Conservation (phyloP, 2,329 filamentous ascomycete genomes). For the Diaporthe nobilis region DNA sequence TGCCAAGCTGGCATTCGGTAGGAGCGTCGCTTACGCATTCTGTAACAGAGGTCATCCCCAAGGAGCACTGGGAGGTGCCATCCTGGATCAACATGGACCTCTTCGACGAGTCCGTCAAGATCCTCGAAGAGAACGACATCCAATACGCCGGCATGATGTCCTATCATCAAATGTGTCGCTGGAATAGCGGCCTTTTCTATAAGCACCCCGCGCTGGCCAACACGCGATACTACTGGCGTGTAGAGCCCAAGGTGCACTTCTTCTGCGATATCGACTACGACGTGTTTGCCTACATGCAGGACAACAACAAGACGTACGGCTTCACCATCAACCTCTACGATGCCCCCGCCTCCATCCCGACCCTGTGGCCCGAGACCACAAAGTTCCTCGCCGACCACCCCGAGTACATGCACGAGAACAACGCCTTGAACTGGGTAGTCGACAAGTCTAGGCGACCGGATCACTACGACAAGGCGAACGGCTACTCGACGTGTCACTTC, state of each 20-base stretch:
- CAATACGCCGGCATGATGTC: slow-evolving; percentile 92
- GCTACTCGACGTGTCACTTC: slow-evolving; percentile 98
- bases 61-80: slow-evolving; percentile 93
- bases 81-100: slow-evolving; percentile 93
- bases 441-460: slow-evolving; percentile 83
- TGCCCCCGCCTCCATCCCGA: slow-evolving; percentile 85
- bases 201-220: slow-evolving; percentile 89
- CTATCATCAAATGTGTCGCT: slow-evolving; percentile 99
- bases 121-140: slow-evolving; percentile 86
- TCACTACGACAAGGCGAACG: slow-evolving; percentile 85
- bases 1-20: slow-evolving; percentile 28
- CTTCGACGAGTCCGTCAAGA: slow-evolving; percentile 85
- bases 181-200: slow-evolving; percentile 99
- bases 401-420: slow-evolving; percentile 84
- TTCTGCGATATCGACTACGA: slow-evolving; percentile 99
- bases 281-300: slow-evolving; percentile 97
- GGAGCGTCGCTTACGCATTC: slow-evolving; percentile 25
- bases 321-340: slow-evolving; percentile 99
- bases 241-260: slow-evolving; percentile 98
- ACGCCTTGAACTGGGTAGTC: slow-evolving; percentile 88
- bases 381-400: slow-evolving; percentile 91
- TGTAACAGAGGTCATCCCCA: slow-evolving; percentile 83
- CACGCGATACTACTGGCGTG: slow-evolving; percentile 96
- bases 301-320: slow-evolving; percentile 98
- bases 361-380: slow-evolving; percentile 94